Conservation (phyloP, 306 rosid genomes). For the Lablab purpureus region DNA sequence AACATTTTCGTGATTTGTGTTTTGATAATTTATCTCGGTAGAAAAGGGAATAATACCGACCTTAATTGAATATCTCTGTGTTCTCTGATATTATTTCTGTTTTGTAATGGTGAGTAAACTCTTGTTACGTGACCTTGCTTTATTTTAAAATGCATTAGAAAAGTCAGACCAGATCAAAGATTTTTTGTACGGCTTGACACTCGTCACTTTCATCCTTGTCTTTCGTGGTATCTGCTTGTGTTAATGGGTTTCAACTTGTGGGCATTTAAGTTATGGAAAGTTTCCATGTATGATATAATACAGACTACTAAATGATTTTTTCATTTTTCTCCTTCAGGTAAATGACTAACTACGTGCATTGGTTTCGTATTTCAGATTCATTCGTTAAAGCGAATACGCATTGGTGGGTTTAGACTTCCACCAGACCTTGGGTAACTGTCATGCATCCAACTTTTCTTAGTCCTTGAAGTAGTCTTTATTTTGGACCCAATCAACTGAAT, state of each 20-base stretch:
- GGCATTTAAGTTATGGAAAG: constrained; percentile 18
- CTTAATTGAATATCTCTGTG: constrained; percentile 21
- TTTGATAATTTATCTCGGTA: constrained; percentile 8
- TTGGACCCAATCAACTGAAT: neutral
- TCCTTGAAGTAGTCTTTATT: constrained; percentile 26
- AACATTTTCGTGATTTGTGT: neutral
- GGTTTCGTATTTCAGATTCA: constrained; percentile 66
- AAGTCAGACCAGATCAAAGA: neutral
- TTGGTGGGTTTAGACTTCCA: constrained; percentile 88
- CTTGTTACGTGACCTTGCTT: neutral
- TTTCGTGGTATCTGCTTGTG: constrained; percentile 11
- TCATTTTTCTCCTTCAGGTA: constrained; percentile 10
- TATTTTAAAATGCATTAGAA: constrained; percentile 33
- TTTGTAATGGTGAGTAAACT: constrained; percentile 12
- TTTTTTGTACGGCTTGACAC: neutral
- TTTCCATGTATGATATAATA: constrained; percentile 27
- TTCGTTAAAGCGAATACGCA: constrained; percentile 86
- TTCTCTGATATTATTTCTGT: neutral
- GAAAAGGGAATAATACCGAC: constrained; percentile 19
- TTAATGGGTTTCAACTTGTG: constrained; percentile 11
- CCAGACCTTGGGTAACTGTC: constrained; percentile 81
- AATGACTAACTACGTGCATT: constrained; percentile 3
- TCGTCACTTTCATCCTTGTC: neutral
- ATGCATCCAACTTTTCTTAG: constrained; percentile 23
- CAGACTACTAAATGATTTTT: neutral